phyloP scores from a whole-genome alignment of 257 asterid species.

The Verbena officinalis region DNA sequence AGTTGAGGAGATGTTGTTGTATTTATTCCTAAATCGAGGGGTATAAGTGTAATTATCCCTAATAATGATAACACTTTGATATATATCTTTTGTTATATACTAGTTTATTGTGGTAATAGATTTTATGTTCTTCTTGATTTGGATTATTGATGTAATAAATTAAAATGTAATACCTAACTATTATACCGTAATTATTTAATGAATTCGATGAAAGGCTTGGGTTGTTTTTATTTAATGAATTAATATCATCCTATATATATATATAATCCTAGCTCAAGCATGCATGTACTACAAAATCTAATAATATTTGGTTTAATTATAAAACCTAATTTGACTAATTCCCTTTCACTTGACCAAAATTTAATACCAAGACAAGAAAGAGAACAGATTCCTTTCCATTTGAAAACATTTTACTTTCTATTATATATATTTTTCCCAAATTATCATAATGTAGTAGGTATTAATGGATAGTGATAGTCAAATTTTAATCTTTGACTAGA shows the following conservation, averaged over 20 bases:
- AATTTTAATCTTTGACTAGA: conserved; percentile 46
- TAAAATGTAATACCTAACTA: too few relatives aligned
- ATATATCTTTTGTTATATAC: too few relatives aligned
- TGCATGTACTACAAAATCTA: neutral
- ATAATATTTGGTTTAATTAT: conserved; percentile 1
- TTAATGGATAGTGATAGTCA: conserved; percentile 69
- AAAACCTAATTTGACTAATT: conserved; percentile 37
- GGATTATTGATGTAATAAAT: too few relatives aligned
- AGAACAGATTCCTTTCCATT: conserved; percentile 31
- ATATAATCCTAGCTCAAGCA: too few relatives aligned
- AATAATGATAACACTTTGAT: too few relatives aligned
- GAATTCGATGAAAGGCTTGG: neutral
- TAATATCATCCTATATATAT: conserved; percentile 1
- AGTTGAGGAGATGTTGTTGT: too few relatives aligned
- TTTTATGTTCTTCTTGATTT: too few relatives aligned
- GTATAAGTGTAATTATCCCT: too few relatives aligned
- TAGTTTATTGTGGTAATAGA: too few relatives aligned
- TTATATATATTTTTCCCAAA: neutral
- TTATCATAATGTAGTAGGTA: conserved; percentile 55
- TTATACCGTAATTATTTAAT: too few relatives aligned
- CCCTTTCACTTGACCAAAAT: conserved; percentile 31
- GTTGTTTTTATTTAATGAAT: neutral
- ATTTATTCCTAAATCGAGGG: too few relatives aligned
- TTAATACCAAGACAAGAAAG: conserved; percentile 14
- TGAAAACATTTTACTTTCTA: neutral